These are phyloP conservation scores for Pulveroboletus sp. DNA, from an alignment of 768 basidiomycete species.

Conservation along the genomic window DNA sequence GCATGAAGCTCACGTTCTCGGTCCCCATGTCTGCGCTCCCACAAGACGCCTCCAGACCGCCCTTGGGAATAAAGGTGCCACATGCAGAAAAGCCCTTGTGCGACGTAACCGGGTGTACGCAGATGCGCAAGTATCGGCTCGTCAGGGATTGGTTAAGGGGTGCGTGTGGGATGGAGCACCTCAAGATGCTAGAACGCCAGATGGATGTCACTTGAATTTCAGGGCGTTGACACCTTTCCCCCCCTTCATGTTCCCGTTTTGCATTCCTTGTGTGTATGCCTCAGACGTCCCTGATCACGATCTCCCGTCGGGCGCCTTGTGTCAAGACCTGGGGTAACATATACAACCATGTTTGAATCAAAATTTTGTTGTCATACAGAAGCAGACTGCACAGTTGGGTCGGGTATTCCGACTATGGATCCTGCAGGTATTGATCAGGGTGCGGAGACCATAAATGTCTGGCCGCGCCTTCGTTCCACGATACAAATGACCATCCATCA, in stretches of 20 bases:
- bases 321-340: neutral
- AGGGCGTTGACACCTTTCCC: neutral
- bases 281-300: neutral
- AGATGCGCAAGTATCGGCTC: slow-evolving; percentile 57
- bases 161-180: slow-evolving; percentile 61
- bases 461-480: no score
- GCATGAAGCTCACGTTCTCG: slow-evolving; percentile 50
- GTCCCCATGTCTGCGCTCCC: slow-evolving; percentile 40
- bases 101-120: slow-evolving; percentile 54
- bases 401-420: no score
- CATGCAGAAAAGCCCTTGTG: slow-evolving; percentile 33
- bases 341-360: no score
- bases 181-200: slow-evolving; percentile 47
- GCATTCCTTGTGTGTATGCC: neutral
- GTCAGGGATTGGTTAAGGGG: slow-evolving; percentile 57
- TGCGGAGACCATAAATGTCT: no score
- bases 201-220: slow-evolving; percentile 5
- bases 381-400: no score
- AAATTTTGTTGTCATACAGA: no score
- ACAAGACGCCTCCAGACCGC: neutral
- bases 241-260: neutral
- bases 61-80: slow-evolving; percentile 11
- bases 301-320: neutral
- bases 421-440: no score
- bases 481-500: no score